Base-by-base conservation (phyloP, 257 asterid genomes). In the Mitragyna speciosa region DNA sequence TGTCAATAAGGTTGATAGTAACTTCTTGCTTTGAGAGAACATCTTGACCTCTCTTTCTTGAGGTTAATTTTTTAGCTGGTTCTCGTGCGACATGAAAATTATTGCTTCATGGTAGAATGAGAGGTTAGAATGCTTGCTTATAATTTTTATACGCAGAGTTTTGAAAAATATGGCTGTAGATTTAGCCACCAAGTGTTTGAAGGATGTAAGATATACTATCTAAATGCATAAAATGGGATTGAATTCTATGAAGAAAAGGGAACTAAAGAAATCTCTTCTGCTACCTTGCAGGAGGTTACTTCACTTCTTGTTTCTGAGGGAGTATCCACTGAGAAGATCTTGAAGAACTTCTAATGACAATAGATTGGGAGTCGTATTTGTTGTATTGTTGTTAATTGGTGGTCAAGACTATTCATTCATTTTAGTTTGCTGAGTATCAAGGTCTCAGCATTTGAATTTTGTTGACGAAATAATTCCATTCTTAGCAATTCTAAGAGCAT, bases 271-370 rank as follows among this genome's bases (percentile, higher is more conserved):
- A 12, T 49, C 20, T 51, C 26, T 10, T 66, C 31, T 61, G n/a
- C 33, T 61, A 80, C 74, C 81, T 85, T 84, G 86, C 96, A 95
- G 98, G 98, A 95, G 82, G 92, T 95, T 56, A 92, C 92, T 65
- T 90, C 97, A 54, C 83, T 93, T 83, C 98, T 95, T 78, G 89
- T 91, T 66, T 88, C 92, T 19, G 97, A 90, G 78, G 97, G 97
- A 81, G 94, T 93, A 52, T 86, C 91, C 61, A 79, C 79, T 5
- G 91, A 90, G 59, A 92, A 85, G 87, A 90, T 93, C 74, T 88
- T 94, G 86, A 94, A 89, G 92, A 93, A 93, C 83, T 87, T 87
- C 78, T 90, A 88, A 89, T 73, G 8, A 16, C 41, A 43, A 9
- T 28, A 7, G 59, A 72, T 84, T 86, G 54, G 47, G 77, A 66